These are phyloP conservation scores for Mycosphaerella sp. DNA, from an alignment of 2,329 filamentous ascomycete species.

Conservation along the genomic window DNA sequence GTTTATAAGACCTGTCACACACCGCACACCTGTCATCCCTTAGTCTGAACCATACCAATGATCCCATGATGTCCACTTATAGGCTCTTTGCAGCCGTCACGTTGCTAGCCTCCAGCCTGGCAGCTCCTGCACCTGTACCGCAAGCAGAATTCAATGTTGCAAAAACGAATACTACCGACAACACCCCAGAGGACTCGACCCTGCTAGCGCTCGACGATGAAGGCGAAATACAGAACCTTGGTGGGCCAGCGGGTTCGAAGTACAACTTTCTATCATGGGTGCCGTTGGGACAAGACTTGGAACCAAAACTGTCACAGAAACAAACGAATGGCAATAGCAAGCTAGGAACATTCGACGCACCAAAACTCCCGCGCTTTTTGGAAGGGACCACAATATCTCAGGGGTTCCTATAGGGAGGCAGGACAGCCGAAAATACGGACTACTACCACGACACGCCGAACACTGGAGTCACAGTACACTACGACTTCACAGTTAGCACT, in stretches of 20 bases:
- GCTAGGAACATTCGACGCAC: constrained; percentile 25
- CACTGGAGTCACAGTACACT: constrained; percentile 32
- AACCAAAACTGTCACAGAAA: constrained; percentile 19
- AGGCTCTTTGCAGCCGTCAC: neutral
- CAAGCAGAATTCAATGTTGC: neutral
- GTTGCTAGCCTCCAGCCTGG: neutral
- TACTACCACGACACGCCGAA: constrained; percentile 26
- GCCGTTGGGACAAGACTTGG: constrained; percentile 15
- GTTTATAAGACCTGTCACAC: constrained; percentile 1
- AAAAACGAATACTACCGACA: constrained; percentile 4
- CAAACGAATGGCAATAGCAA: constrained; percentile 25
- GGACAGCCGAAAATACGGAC: constrained; percentile 26
- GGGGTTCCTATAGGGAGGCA: constrained; percentile 26
- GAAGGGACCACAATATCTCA: constrained; percentile 18
- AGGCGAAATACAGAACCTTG: neutral
- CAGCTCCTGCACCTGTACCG: constrained; percentile 1
- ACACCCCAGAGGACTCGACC: neutral
- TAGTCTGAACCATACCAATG: neutral
- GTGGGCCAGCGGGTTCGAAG: constrained; percentile 12
- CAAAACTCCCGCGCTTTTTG: constrained; percentile 23
- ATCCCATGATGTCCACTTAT: neutral
- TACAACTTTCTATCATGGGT: constrained; percentile 21
- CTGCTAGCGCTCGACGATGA: neutral
- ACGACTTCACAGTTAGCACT: constrained; percentile 30
- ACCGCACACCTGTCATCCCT: neutral